Evolutionary conservation across 495 filamentous ascomycete species (phyloP).

Genomic region (Penicillium lividum): DNA sequence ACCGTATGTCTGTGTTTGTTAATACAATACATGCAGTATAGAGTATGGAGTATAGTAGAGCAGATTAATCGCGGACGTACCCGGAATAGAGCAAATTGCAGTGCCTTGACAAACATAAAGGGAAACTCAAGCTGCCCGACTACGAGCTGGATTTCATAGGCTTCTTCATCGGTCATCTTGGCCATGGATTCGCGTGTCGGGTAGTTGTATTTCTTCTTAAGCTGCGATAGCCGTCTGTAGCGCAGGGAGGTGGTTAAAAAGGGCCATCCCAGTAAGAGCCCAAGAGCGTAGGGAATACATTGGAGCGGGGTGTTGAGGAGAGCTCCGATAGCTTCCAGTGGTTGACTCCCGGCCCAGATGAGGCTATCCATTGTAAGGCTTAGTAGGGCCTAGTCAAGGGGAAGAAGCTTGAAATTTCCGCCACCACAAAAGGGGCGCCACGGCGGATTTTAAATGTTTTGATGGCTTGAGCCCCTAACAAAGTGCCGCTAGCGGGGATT

Average conservation of each 20-base stretch:
- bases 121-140: slow-evolving; percentile 59
- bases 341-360: slow-evolving; percentile 3
- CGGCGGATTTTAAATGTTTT: not conserved
- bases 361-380: slow-evolving; percentile 16
- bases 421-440: not conserved
- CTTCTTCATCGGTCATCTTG: slow-evolving; percentile 64
- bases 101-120: slow-evolving; percentile 50
- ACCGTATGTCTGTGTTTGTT: slow-evolving; percentile 56
- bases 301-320: slow-evolving; percentile 18
- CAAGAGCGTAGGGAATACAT: slow-evolving; percentile 28
- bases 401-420: not conserved
- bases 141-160: slow-evolving; percentile 54
- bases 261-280: slow-evolving; percentile 31
- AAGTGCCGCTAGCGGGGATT: not conserved
- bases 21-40: not conserved
- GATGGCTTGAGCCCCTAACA: not conserved
- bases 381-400: too few relatives aligned
- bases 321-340: slow-evolving; percentile 4
- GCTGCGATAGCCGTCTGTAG: slow-evolving; percentile 43
- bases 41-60: too few relatives aligned
- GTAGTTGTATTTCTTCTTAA: slow-evolving; percentile 53
- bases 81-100: slow-evolving; percentile 69
- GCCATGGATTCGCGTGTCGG: slow-evolving; percentile 54
- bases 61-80: slow-evolving; percentile 22
- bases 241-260: slow-evolving; percentile 45